Conservation (phyloP, 2,329 filamentous ascomycete genomes). For the Scedosporium aurantiacum region DNA sequence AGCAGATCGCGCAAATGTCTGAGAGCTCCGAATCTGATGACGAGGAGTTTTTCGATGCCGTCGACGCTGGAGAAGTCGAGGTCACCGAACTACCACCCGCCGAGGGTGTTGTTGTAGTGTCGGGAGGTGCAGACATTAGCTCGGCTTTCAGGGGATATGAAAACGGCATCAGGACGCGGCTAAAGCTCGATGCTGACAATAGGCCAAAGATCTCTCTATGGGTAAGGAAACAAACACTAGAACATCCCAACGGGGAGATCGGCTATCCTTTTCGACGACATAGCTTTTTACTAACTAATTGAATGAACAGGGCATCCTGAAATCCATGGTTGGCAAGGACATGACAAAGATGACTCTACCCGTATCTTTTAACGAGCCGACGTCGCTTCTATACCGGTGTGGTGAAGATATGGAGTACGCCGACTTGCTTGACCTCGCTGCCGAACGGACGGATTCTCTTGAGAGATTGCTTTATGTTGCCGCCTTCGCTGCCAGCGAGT, state of each 20-base stretch:
- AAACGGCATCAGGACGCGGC: slow-evolving; percentile 64
- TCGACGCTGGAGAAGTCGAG: slow-evolving; percentile 85
- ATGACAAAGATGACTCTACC: slow-evolving; percentile 99
- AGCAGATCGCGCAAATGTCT: slow-evolving; percentile 62
- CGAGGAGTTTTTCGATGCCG: slow-evolving; percentile 94
- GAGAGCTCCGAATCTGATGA: slow-evolving; percentile 74
- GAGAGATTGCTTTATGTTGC: slow-evolving; percentile 92
- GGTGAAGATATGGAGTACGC: slow-evolving; percentile 98
- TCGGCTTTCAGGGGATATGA: slow-evolving; percentile 84
- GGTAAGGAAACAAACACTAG: slow-evolving; percentile 45
- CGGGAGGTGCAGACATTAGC: slow-evolving; percentile 51
- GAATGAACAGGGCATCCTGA: slow-evolving; percentile 66
- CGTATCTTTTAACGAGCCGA: slow-evolving; percentile 97
- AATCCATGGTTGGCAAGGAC: slow-evolving; percentile 99
- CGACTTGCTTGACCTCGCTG: slow-evolving; percentile 80
- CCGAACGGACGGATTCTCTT: slow-evolving; percentile 73
- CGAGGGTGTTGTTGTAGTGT: slow-evolving; percentile 27
- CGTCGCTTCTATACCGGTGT: slow-evolving; percentile 85
- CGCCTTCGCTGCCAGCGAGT: slow-evolving; percentile 91
- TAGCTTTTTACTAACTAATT: slow-evolving; percentile 12
- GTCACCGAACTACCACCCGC: slow-evolving; percentile 55
- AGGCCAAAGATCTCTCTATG: slow-evolving; percentile 90
- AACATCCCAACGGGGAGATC: no score
- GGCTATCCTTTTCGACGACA: no score
- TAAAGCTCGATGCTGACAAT: slow-evolving; percentile 87